These are phyloP conservation scores for Penicilliopsis zonata DNA, from an alignment of 495 filamentous ascomycete species.

Conservation along the genomic window DNA sequence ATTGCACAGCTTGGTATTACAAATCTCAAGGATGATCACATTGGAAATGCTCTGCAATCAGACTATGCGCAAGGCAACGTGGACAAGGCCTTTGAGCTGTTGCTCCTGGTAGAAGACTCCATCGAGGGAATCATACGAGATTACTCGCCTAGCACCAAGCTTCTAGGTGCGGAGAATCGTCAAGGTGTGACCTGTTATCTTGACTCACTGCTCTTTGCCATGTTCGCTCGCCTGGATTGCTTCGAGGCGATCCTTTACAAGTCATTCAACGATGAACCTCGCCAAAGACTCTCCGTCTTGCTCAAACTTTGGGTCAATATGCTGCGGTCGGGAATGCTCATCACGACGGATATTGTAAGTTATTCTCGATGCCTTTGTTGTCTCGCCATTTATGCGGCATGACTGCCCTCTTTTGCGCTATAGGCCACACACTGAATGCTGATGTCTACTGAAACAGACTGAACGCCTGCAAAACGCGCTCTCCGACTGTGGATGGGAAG, in stretches of 20 bases:
- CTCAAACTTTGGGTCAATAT: constrained; percentile 89
- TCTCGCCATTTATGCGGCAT: no score
- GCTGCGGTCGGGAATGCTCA: constrained; percentile 71
- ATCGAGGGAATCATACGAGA: constrained; percentile 67
- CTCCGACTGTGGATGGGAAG: constrained; percentile 83
- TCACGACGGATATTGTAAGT: constrained; percentile 74
- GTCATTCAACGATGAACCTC: constrained; percentile 49
- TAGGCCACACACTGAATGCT: no score
- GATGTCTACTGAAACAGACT: no score
- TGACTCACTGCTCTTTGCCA: constrained; percentile 86
- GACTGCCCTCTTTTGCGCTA: no score
- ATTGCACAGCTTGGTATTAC: constrained; percentile 23
- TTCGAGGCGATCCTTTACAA: constrained; percentile 86
- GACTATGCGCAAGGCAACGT: constrained; percentile 54
- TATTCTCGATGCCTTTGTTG: no score
- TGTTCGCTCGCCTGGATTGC: constrained; percentile 82
- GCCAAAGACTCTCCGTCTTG: constrained; percentile 58
- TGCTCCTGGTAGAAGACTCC: constrained; percentile 65
- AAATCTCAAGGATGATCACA: constrained; percentile 34
- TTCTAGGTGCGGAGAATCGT: constrained; percentile 82
- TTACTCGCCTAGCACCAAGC: constrained; percentile 54
- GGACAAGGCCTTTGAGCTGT: constrained; percentile 62
- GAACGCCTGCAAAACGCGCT: constrained; percentile 70
- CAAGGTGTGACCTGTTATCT: constrained; percentile 82
- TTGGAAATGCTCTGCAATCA: constrained; percentile 56